Evolutionary conservation across 1,139 yeast species (phyloP).

Genomic region (Nakaseomyces nivariensis): DNA sequence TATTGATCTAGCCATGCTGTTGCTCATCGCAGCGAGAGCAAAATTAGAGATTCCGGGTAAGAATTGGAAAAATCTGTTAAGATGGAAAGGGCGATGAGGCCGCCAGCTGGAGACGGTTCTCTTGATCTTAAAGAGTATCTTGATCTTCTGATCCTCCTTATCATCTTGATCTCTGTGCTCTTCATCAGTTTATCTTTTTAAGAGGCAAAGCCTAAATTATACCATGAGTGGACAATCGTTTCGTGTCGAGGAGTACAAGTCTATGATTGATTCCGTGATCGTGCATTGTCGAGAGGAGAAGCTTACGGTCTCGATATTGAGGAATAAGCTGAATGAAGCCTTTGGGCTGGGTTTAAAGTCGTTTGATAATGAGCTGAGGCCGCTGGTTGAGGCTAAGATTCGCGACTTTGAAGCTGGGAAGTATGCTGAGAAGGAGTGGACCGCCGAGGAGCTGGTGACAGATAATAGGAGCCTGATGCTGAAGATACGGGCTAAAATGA

Average conservation of each 20-base stretch:
- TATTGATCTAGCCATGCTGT: no score
- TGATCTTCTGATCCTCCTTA: no score
- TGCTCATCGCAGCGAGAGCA: no score
- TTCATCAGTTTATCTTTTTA: no score
- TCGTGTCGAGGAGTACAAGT: background rate
- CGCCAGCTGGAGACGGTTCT: no score
- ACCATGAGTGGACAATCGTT: background rate
- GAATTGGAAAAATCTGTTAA: background rate
- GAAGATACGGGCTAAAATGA: background rate
- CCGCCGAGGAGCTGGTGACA: background rate
- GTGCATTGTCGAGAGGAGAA: background rate
- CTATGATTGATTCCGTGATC: slow-evolving; percentile 1
- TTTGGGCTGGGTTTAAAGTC: background rate
- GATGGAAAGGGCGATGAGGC: background rate
- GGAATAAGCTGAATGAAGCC: background rate
- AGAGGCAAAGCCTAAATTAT: no score
- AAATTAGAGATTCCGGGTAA: background rate
- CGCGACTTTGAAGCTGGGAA: background rate
- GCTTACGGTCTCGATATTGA: background rate
- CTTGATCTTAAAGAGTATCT: no score
- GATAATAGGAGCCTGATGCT: background rate
- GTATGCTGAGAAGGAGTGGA: background rate
- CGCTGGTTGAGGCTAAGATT: background rate
- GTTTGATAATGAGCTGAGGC: background rate
- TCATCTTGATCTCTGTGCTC: no score